Base-by-base conservation (phyloP, 2,329 filamentous ascomycete species). In the Verruconis gallopava region DNA sequence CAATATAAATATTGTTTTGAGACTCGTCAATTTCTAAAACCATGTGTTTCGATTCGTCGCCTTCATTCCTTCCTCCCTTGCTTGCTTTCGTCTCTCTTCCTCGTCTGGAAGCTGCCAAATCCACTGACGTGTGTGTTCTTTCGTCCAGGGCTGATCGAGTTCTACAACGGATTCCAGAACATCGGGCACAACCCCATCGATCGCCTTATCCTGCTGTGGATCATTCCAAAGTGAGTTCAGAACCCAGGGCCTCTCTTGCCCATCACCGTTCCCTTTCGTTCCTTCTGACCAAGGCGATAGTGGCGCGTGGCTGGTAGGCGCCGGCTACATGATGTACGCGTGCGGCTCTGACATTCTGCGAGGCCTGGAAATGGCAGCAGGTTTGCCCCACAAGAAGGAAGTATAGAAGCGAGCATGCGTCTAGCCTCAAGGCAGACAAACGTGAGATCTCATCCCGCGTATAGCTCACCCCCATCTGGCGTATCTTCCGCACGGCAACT, bases 161-260 rank as follows among this genome's bases (percentile, higher is more conserved):
- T 67, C 33, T 77, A 68, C 51, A 73, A 71, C 37, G 73, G 67
- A 4, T 82, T 77, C 48, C 59, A 65, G 3, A 73, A 77, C 46
- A 70, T 79, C 42, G 71, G 73, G 3, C 79, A 82, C 52, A 83
- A 82, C 47, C 65, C 67, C 45, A 49, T 63, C 30, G 48, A 54
- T 3, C 67, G 66, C 9, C 51, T 82, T 33, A 49, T 79, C 9
- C 61, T 72, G 21, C 58, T 78, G 18, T 84, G 77, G 67, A 71
- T 77, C 21, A 59, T 83, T 46, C 77, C 79, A 21, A 83, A 82
- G 75, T 79, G 59, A 64, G 72, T 62, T n/a, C n/a, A n/a, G n/a
- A n/a, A n/a, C n/a, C n/a, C n/a, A n/a, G n/a, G n/a, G n/a, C n/a
- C n/a, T n/a, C n/a, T n/a, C 25, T 14, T 13, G 17, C 37, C 25